A percentile compares a stretch with the other conserved stretches of the same genome.
Evolutionary conservation across 495 filamentous ascomycete species (phyloP).

Genomic region (Penicillium subrubescens): DNA sequence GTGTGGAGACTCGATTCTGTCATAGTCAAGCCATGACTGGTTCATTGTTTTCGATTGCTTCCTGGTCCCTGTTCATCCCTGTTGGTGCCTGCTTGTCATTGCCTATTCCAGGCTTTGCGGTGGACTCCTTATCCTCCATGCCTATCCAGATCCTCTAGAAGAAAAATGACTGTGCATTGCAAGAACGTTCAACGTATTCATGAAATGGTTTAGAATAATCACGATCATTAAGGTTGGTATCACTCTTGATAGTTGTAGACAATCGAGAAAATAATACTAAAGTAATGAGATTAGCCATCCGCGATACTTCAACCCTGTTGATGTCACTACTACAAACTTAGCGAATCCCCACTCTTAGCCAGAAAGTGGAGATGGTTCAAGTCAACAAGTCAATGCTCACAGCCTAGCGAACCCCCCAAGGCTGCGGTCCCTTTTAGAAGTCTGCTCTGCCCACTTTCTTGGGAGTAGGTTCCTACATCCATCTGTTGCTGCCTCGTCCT

Average conservation of each 20-base stretch:
- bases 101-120: not conserved
- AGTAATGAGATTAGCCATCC: not conserved
- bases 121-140: not conserved
- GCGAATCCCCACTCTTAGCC: not conserved
- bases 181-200: not conserved
- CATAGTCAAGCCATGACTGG: not conserved
- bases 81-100: not conserved
- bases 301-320: not conserved
- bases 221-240: not conserved
- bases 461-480: not conserved
- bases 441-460: not conserved
- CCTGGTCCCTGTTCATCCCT: not conserved
- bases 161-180: not conserved
- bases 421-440: not conserved
- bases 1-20: not conserved
- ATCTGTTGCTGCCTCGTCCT: conserved; percentile 1
- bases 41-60: not conserved
- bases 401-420: not conserved
- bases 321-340: not conserved
- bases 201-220: not conserved
- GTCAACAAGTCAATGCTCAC: not conserved
- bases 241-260: not conserved
- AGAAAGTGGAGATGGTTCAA: not conserved
- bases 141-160: not conserved
- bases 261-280: not conserved